These are phyloP conservation scores for Termitomyces sp. DNA, from an alignment of 768 basidiomycete genomes.

Conservation along the genomic window DNA sequence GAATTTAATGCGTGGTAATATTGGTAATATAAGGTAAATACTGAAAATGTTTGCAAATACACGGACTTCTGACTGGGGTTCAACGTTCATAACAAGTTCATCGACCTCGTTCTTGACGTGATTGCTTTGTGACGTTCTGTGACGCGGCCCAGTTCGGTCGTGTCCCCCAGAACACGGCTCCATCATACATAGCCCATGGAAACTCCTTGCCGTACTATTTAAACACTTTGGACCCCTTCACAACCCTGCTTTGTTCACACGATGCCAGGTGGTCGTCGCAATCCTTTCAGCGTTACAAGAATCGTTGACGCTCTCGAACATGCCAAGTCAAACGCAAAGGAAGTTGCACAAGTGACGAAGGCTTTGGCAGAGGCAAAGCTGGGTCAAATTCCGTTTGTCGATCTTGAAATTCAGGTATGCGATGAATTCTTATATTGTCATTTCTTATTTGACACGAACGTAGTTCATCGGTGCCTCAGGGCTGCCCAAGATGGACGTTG, in stretches of 20 bases:
- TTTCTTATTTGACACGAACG: not conserved
- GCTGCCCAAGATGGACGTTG: conserved; percentile 66
- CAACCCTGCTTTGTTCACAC: not conserved
- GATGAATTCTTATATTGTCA: not conserved
- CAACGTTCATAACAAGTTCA: too few species aligned
- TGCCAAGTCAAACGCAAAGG: conserved; percentile 26
- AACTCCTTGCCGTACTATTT: not conserved
- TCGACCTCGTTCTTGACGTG: not conserved
- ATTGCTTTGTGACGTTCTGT: not conserved
- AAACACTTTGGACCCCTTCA: not conserved
- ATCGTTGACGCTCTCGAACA: conserved; percentile 28
- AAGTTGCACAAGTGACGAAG: conserved; percentile 26
- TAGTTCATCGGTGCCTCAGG: conserved; percentile 71
- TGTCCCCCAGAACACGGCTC: not conserved
- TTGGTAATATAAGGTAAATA: too few species aligned
- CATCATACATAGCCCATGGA: not conserved
- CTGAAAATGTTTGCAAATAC: too few species aligned
- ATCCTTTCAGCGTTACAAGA: conserved; percentile 30
- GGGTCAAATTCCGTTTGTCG: conserved; percentile 44
- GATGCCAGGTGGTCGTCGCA: conserved; percentile 25
- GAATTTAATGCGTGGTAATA: too few species aligned
- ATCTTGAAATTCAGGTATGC: conserved; percentile 51
- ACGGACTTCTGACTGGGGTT: too few species aligned
- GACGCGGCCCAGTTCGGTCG: not conserved
- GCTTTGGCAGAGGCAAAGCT: conserved; percentile 25